Evolutionary conservation across 2,329 filamentous ascomycete genomes (phyloP), one percentile per base, ranked within the genome.

Genomic region (Stemphylium beticola): DNA sequence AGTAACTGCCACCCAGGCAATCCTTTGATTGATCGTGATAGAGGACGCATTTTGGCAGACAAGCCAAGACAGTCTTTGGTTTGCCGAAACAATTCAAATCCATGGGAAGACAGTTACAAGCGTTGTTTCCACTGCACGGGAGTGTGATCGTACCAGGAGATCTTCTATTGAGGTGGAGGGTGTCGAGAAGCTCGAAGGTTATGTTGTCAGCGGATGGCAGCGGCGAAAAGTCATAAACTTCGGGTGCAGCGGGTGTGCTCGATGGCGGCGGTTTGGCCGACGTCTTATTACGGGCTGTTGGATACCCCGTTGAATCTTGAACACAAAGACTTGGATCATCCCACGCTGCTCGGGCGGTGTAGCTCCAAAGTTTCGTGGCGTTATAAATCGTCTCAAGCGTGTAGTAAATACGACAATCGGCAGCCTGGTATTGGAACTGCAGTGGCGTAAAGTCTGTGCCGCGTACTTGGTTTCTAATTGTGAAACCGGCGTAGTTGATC

Each of bases 361-460:
- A 72, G 7, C 64, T 57, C 76, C 75, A 78, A 0, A 78, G 66
- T 9, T 60, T 65, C 1, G 65, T 64, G 55, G 68, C 72, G 62
- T 78, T 75, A 61, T 73, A 72, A 43, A 73, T 51, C 44, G 73
- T 78, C 12, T 57, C 50, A 0, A 69, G 37, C 0, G 74, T 75
- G 62, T 73, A 77, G 59, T 69, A 78, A 29, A 78, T 68, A 9
- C 76, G 62, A 60, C 76, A 78, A 49, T 77, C 68, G 14, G 75
- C 74, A 5, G 76, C 68, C 37, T 74, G 66, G 47, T 76, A 76
- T 32, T 67, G 64, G 65, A 77, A 76, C 43, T 77, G 74, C 1
- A 77, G 60, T 0, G 76, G 75, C 4, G 57, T 60, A 1, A 53
- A 32, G 3, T 74, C 69, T 11, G 64, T 63, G 4, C 57, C 45